phyloP scores from a whole-genome alignment of 768 basidiomycete species.

The Hygrocybe coccinea region DNA sequence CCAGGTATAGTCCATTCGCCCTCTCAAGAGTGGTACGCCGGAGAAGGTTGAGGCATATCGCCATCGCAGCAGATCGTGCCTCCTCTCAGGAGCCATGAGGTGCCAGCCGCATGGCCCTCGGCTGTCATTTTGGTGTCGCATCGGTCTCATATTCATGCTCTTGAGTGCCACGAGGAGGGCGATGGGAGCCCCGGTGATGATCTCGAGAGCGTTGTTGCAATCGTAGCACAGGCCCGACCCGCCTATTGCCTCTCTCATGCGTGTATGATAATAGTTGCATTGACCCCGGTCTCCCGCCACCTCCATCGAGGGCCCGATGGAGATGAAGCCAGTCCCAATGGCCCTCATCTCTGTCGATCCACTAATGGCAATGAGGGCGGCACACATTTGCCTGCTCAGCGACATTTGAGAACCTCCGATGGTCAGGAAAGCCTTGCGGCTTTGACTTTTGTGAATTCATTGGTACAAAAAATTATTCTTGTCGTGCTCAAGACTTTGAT shows the following conservation, averaged over 20 bases:
- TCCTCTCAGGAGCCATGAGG: too few species aligned
- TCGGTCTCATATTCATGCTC: too few species aligned
- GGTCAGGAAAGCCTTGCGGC: conserved; percentile 76
- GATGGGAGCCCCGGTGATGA: conserved; percentile 77
- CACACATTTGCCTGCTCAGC: too few species aligned
- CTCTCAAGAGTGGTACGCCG: too few species aligned
- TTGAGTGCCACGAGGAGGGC: conserved; percentile 54
- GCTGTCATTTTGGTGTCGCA: conserved; percentile 42
- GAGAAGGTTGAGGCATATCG: too few species aligned
- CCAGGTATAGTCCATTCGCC: too few species aligned
- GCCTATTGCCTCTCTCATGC: conserved; percentile 85
- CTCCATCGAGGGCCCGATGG: too few species aligned
- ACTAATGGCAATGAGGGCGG: too few species aligned
- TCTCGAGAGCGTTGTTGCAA: conserved; percentile 92
- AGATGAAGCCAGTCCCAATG: too few species aligned
- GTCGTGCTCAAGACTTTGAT: conserved; percentile 9
- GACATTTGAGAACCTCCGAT: too few species aligned
- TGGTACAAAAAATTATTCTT: conserved; percentile 52
- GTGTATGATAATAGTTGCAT: conserved; percentile 73
- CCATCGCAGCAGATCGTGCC: too few species aligned
- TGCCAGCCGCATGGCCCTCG: conserved; percentile 36
- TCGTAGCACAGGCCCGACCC: conserved; percentile 89
- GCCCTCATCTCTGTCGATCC: too few species aligned
- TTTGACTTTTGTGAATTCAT: conserved; percentile 93
- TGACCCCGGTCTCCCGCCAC: conserved; percentile 47